Evolutionary conservation across 768 basidiomycete genomes (phyloP).

Genomic region (Hypsizygus marmoreus): DNA sequence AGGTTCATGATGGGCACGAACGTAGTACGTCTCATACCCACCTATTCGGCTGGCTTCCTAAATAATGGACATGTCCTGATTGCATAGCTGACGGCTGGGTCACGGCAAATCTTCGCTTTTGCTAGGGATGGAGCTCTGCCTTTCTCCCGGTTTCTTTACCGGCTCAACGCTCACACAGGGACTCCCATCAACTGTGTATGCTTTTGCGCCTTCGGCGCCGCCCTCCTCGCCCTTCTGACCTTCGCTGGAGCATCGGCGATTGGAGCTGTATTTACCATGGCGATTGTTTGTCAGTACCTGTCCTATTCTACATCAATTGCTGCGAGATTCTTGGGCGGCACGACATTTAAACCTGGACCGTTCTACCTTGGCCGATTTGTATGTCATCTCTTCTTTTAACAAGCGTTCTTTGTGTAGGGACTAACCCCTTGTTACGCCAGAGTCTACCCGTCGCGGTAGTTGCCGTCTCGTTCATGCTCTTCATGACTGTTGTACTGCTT

Average conservation of each 20-base stretch:
- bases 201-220: slow-evolving; percentile 40
- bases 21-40: slow-evolving; percentile 10
- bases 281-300: slow-evolving; percentile 40
- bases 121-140: slow-evolving; percentile 59
- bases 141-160: slow-evolving; percentile 53
- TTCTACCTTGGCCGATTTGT: slow-evolving; percentile 24
- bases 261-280: slow-evolving; percentile 58
- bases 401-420: too few species aligned
- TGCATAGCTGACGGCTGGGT: slow-evolving; percentile 19
- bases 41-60: too few species aligned
- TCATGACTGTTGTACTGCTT: slow-evolving; percentile 62
- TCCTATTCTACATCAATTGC: slow-evolving; percentile 23
- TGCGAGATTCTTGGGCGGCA: slow-evolving; percentile 31
- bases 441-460: slow-evolving; percentile 57
- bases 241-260: slow-evolving; percentile 60
- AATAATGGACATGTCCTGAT: not conserved
- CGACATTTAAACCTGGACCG: slow-evolving; percentile 22
- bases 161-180: slow-evolving; percentile 50
- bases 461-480: slow-evolving; percentile 64
- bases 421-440: slow-evolving; percentile 34
- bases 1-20: slow-evolving; percentile 22
- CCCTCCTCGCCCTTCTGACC: slow-evolving; percentile 51
- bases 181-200: slow-evolving; percentile 65
- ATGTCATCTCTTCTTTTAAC: slow-evolving; percentile 3
- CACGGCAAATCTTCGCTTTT: slow-evolving; percentile 27